phyloP scores from a whole-genome alignment of 106 monocot genomes.

The Dioscorea alata region DNA sequence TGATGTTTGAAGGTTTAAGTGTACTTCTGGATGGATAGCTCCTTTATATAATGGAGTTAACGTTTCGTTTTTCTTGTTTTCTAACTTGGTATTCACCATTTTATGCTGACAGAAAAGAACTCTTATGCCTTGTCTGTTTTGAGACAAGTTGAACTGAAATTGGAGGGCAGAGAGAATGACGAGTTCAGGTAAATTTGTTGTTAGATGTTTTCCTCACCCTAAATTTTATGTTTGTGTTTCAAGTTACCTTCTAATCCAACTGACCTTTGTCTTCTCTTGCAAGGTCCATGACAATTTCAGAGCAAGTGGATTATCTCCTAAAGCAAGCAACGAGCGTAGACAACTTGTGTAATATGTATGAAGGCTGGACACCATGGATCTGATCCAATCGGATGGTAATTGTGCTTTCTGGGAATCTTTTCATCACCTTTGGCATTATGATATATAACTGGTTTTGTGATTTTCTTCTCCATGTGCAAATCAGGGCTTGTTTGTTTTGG shows the following conservation, averaged over 20 bases:
- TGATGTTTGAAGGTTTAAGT: no score
- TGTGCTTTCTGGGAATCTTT: no score
- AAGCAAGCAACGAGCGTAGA: constrained; percentile 88
- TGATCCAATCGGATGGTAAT: constrained; percentile 15
- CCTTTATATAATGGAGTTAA: no score
- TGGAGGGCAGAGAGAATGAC: constrained; percentile 78
- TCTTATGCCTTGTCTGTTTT: constrained; percentile 75
- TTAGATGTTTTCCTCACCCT: neutral
- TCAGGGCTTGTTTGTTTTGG: no score
- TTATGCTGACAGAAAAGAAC: neutral
- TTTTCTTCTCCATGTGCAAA: no score
- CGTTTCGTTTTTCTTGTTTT: no score
- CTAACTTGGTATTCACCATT: neutral
- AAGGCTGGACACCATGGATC: constrained; percentile 99
- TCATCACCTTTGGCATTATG: no score
- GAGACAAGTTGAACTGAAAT: constrained; percentile 77
- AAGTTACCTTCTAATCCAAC: neutral
- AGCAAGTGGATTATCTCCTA: constrained; percentile 85
- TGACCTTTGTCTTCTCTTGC: constrained; percentile 6
- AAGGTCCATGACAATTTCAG: constrained; percentile 55
- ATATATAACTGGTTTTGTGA: no score
- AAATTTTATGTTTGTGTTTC: neutral
- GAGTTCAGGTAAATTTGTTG: constrained; percentile 29
- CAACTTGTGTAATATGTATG: constrained; percentile 98
- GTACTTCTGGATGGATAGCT: no score